Conservation (phyloP, 352 stramenopile species). For the Pythium volutum region DNA sequence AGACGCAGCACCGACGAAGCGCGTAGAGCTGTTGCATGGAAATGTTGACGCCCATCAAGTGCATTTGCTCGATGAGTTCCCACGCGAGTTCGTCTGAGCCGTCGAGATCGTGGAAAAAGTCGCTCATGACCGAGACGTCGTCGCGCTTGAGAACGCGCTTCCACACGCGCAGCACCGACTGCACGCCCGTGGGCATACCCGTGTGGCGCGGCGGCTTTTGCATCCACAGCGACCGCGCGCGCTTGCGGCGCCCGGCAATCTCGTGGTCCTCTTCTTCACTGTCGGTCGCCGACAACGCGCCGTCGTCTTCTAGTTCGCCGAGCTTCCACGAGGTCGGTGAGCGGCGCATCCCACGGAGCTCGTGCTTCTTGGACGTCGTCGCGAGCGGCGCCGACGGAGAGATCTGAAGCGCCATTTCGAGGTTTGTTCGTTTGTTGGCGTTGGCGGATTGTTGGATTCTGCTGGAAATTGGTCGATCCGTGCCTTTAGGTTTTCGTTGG, state of each 20-base stretch:
- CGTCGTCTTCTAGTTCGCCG: slow-evolving; percentile 26
- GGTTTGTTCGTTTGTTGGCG: slow-evolving; percentile 29
- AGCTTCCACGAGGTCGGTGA: slow-evolving; percentile 59
- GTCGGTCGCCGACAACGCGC: slow-evolving; percentile 45
- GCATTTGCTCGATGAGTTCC: slow-evolving; percentile 60
- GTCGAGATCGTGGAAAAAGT: slow-evolving; percentile 65
- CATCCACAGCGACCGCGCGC: slow-evolving; percentile 25
- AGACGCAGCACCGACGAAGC: slow-evolving; percentile 70
- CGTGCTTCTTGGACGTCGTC: neutral
- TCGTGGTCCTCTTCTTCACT: slow-evolving; percentile 38
- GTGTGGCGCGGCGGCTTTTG: slow-evolving; percentile 62
- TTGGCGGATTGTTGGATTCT: slow-evolving; percentile 2
- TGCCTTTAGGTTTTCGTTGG: too few relatives aligned
- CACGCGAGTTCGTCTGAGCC: slow-evolving; percentile 55
- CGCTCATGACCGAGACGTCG: slow-evolving; percentile 56
- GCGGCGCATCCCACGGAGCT: slow-evolving; percentile 35
- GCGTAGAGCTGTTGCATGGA: slow-evolving; percentile 57
- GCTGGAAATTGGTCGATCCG: neutral
- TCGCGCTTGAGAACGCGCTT: slow-evolving; percentile 54
- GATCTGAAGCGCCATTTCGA: slow-evolving; percentile 24
- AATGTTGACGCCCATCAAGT: slow-evolving; percentile 60
- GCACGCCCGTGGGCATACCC: slow-evolving; percentile 62
- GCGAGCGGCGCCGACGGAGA: slow-evolving; percentile 8
- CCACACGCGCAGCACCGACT: slow-evolving; percentile 66
- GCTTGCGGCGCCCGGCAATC: slow-evolving; percentile 23